phyloP scores from a whole-genome alignment of 495 filamentous ascomycete genomes.

The Lepraria neglecta region DNA sequence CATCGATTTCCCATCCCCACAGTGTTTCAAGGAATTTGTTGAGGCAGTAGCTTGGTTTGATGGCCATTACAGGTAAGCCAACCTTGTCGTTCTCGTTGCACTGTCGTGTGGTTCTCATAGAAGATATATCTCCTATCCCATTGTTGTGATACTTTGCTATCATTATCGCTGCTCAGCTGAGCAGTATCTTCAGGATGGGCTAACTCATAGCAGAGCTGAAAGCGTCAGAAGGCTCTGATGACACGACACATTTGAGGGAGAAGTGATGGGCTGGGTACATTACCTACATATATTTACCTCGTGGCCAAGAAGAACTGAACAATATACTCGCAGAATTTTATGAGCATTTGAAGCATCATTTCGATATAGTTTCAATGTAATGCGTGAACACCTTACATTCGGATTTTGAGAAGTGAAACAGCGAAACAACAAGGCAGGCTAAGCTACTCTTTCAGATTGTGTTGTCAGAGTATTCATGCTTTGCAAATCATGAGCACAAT shows the following conservation, averaged over 20 bases:
- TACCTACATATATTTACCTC: no score
- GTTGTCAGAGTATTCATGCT: no score
- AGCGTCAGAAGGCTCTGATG: constrained; percentile 11
- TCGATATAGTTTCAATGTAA: no score
- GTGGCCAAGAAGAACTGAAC: no score
- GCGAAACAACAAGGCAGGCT: no score
- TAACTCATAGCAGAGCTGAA: constrained; percentile 15
- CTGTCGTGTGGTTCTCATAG: neutral
- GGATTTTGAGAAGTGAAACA: no score
- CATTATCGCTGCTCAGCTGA: neutral
- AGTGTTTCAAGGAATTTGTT: constrained; percentile 2
- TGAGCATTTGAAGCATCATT: no score
- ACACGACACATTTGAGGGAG: neutral
- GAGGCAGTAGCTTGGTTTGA: neutral
- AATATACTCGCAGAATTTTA: no score
- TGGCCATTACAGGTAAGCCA: neutral
- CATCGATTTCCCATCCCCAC: constrained; percentile 2
- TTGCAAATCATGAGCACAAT: no score
- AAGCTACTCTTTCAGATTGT: no score
- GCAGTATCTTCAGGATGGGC: neutral
- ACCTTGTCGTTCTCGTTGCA: neutral
- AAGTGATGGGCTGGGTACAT: no score
- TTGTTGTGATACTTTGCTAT: neutral
- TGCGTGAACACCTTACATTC: no score
- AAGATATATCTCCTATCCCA: neutral